Evolutionary conservation across 2,329 filamentous ascomycete genomes (phyloP).

Genomic region (Gaeumannomyces tritici): DNA sequence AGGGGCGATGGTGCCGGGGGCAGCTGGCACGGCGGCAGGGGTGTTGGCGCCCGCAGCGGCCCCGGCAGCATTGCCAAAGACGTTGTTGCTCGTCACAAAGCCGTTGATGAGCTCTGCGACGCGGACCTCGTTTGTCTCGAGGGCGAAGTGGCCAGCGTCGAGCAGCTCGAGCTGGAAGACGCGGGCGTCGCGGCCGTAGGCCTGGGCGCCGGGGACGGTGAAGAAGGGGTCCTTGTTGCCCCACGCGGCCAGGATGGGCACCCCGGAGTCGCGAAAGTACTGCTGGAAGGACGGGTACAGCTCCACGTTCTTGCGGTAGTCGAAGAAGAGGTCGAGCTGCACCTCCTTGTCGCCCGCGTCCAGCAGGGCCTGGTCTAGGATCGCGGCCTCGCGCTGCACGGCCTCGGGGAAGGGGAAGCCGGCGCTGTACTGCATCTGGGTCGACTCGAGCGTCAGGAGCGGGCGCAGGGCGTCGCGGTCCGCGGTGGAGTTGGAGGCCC

Average conservation of each 20-base stretch:
- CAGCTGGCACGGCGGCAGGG: too few relatives aligned
- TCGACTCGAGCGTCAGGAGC: conserved; percentile 26
- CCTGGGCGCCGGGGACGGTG: conserved; percentile 39
- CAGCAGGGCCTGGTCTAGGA: conserved; percentile 42
- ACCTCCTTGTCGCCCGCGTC: conserved; percentile 36
- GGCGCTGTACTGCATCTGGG: conserved; percentile 19
- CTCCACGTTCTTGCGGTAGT: conserved; percentile 45
- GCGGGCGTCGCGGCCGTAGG: conserved; percentile 38
- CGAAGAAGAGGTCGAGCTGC: conserved; percentile 47
- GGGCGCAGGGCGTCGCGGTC: conserved; percentile 23
- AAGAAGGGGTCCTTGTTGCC: conserved; percentile 47
- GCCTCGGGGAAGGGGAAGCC: not conserved
- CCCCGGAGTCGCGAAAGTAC: conserved; percentile 38
- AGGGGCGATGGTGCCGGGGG: too few relatives aligned
- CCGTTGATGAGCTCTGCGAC: conserved; percentile 17
- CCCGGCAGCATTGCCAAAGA: conserved; percentile 7
- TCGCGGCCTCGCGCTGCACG: conserved; percentile 35
- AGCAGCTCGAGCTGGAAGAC: conserved; percentile 37
- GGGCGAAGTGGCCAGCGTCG: conserved; percentile 48
- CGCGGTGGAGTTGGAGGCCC: conserved; percentile 10
- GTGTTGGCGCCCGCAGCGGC: too few relatives aligned
- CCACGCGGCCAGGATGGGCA: conserved; percentile 49
- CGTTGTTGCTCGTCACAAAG: conserved; percentile 16
- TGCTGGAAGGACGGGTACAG: conserved; percentile 45
- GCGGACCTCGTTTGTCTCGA: conserved; percentile 22